A percentile compares a stretch with the other conserved stretches of the same genome.
Conservation (phyloP, 2,329 filamentous ascomycete genomes). For the Scytalidium lignicola region DNA sequence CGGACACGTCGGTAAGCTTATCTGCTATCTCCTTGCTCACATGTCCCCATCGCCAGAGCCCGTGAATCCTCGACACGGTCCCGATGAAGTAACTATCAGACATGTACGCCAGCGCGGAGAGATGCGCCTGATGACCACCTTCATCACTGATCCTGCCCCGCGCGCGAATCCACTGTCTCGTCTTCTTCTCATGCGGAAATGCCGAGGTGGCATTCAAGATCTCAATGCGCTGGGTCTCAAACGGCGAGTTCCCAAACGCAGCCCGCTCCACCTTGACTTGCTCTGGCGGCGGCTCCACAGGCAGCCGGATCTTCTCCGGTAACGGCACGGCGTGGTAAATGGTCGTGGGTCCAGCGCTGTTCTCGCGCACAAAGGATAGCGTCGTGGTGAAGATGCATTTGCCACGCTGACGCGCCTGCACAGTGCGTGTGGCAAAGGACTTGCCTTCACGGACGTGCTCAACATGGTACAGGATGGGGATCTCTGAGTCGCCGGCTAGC, state of each 20-base stretch:
- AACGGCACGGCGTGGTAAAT: constrained; percentile 63
- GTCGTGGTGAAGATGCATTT: constrained; percentile 94
- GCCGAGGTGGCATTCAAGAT: constrained; percentile 47
- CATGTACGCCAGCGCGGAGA: constrained; percentile 88
- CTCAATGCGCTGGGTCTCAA: constrained; percentile 51
- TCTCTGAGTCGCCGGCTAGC: constrained; percentile 76
- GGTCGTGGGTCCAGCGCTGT: constrained; percentile 43
- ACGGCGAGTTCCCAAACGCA: constrained; percentile 39
- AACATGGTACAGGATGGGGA: constrained; percentile 91
- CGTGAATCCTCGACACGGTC: constrained; percentile 76
- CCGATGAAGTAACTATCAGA: constrained; percentile 91
- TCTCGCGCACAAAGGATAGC: constrained; percentile 75
- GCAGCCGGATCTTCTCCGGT: constrained; percentile 39
- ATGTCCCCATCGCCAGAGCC: constrained; percentile 65
- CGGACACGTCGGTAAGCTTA: constrained; percentile 1
- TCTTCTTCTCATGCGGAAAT: constrained; percentile 60
- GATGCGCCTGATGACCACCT: constrained; percentile 74
- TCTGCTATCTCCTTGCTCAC: not conserved
- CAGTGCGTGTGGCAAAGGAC: constrained; percentile 86
- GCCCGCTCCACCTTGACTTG: constrained; percentile 31
- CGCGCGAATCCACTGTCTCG: constrained; percentile 70
- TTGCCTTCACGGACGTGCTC: constrained; percentile 88
- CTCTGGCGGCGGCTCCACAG: constrained; percentile 34
- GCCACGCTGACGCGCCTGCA: constrained; percentile 88
- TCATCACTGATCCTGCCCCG: constrained; percentile 66